These are phyloP conservation scores for Dendrobium nobile DNA, from an alignment of 106 monocot genomes.

Conservation along the genomic window DNA sequence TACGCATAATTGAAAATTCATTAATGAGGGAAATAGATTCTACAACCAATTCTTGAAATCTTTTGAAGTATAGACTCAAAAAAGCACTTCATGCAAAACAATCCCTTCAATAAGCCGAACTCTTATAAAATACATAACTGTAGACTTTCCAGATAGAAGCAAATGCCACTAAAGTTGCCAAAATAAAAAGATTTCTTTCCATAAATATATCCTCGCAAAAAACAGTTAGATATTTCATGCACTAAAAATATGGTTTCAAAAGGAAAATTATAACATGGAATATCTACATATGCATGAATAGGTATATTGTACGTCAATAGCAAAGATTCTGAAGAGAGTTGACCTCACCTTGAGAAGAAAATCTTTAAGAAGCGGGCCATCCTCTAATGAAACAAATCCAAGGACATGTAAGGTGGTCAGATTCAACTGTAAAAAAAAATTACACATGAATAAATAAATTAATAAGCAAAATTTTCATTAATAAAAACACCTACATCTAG, in stretches of 20 bases:
- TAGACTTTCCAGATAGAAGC: too few species aligned
- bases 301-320: neutral
- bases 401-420: constrained; percentile 78
- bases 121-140: too few species aligned
- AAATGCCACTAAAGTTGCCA: too few species aligned
- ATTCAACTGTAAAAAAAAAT: constrained; percentile 41
- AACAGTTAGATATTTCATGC: neutral
- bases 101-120: too few species aligned
- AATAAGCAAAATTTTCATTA: neutral
- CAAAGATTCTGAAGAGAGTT: neutral
- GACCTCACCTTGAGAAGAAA: constrained; percentile 69
- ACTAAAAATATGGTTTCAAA: neutral
- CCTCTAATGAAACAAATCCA: constrained; percentile 50
- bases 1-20: too few species aligned
- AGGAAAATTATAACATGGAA: neutral
- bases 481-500: neutral
- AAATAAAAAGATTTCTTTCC: too few species aligned
- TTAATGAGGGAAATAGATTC: too few species aligned
- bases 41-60: too few species aligned
- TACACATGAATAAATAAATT: constrained; percentile 5
- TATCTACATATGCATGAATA: neutral
- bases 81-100: too few species aligned
- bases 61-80: too few species aligned
- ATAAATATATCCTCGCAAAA: too few species aligned
- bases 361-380: constrained; percentile 64